phyloP scores from a whole-genome alignment of 1,139 yeast species.

The Diutina rugosa region DNA sequence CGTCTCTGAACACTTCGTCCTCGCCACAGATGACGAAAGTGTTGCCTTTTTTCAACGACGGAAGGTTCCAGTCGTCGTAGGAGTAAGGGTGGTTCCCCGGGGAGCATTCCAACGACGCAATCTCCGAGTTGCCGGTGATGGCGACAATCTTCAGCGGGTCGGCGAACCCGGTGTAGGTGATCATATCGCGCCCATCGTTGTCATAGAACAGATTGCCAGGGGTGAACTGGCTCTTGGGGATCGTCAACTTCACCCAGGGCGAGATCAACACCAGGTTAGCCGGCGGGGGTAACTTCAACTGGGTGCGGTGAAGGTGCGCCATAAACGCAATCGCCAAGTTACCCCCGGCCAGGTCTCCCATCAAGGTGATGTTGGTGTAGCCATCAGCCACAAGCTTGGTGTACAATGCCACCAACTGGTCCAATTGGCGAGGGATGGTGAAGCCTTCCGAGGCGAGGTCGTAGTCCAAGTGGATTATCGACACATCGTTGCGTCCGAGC shows the following conservation, averaged over 20 bases:
- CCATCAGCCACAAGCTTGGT: background rate
- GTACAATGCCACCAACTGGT: background rate
- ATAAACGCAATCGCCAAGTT: constrained; percentile 18
- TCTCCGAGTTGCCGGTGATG: constrained; percentile 8
- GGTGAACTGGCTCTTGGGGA: constrained; percentile 11
- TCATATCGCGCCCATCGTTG: constrained; percentile 19
- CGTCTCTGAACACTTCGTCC: constrained; percentile 32
- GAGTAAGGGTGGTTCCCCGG: constrained; percentile 11
- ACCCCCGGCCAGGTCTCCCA: constrained; percentile 35
- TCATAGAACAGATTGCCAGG: constrained; percentile 21
- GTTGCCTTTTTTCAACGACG: background rate
- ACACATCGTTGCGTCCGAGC: constrained; percentile 12
- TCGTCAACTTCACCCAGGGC: constrained; percentile 26
- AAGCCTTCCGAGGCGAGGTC: background rate
- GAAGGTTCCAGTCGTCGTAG: constrained; percentile 6
- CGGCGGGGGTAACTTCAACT: constrained; percentile 10
- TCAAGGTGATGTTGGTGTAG: background rate
- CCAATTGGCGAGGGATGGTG: constrained; percentile 2
- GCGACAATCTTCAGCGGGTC: constrained; percentile 4
- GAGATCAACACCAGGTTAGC: constrained; percentile 19
- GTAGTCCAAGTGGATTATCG: constrained; percentile 2
- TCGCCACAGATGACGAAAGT: constrained; percentile 26
- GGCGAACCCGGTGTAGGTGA: constrained; percentile 8
- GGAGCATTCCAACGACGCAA: constrained; percentile 9
- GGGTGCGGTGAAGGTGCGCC: constrained; percentile 7